A percentile compares a stretch with the other conserved stretches of the same genome.
Conservation (phyloP, 768 basidiomycete genomes). For the Trametes meyenii region DNA sequence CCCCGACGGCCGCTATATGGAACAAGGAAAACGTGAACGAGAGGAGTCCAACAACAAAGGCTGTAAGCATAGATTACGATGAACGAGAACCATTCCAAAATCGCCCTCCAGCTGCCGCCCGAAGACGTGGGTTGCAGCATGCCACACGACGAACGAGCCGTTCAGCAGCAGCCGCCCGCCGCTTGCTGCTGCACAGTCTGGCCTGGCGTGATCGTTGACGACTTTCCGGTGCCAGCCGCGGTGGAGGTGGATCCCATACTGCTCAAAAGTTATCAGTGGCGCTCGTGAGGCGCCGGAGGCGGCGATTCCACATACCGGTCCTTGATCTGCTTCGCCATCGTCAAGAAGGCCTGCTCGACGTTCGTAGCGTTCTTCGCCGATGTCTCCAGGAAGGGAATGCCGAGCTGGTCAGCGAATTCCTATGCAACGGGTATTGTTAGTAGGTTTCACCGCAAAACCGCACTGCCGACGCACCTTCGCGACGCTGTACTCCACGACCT, state of each 20-base stretch:
- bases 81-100: conserved; percentile 28
- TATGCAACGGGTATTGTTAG: conserved; percentile 34
- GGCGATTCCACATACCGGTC: conserved; percentile 61
- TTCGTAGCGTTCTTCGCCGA: conserved; percentile 99
- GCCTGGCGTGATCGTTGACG: conserved; percentile 82
- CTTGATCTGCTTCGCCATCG: conserved; percentile 96
- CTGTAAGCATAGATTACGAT: conserved; percentile 35
- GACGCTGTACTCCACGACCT: conserved; percentile 87
- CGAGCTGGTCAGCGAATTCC: conserved; percentile 95
- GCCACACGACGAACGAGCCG: conserved; percentile 11
- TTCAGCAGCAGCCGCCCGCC: conserved; percentile 79
- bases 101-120: conserved; percentile 17
- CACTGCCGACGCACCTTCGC: conserved; percentile 63
- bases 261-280: neutral
- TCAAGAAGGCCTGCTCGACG: conserved; percentile 99
- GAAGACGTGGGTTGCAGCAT: conserved; percentile 6
- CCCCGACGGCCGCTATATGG: conserved; percentile 17
- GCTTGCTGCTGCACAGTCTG: conserved; percentile 80
- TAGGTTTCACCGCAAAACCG: neutral
- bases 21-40: conserved; percentile 21
- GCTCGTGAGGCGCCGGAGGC: neutral
- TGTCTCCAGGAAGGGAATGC: conserved; percentile 95
- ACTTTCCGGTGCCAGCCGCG: conserved; percentile 70
- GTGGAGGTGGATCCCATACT: conserved; percentile 88
- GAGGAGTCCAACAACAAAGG: conserved; percentile 32